Evolutionary conservation across 2,329 filamentous ascomycete species (phyloP), one percentile per base, ranked within the genome.

Genomic region (Clarireedia homoeocarpa): DNA sequence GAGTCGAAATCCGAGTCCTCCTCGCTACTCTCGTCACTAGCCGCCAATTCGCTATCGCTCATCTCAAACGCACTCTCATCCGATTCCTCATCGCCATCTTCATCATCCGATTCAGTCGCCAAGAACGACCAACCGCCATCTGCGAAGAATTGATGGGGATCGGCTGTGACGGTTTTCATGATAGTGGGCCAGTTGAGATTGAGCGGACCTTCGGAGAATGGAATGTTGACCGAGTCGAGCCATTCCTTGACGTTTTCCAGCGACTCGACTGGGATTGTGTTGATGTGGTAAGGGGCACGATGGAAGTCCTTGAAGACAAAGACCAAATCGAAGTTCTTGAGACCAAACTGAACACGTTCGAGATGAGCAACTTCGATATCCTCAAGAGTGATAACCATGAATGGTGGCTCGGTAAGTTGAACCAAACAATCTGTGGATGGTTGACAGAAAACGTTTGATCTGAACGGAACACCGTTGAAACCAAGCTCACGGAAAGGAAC

Each of bases 151-250:
- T 87, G 83, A 70, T 99, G 92, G 2, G 94, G 89, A 69, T 99
- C 91, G 38, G 88, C 85, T 20, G 88, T 92, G 26, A 99, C 91
- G 0, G 94, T 99, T 80, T 99, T 99, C 91, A 99, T 99, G 69
- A 99, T 99, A 15, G 91, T 96, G 10, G 89, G 88, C 94, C 94
- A 99, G 78, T 97, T 97, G 56, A 99, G 80, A 75, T 99, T 99
- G 64, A 99, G 83, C 1, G 92, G 94, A 56, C 94, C 94, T 72
- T 99, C 95, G 12, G 84, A 88, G 76, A 86, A 97, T 17, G 94
- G 86, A 68, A 99, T 95, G 68, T 99, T 92, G 48, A 94, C 91
- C 1, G 87, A 91, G 72, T 99, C 92, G 9, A 99, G 82, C 85
- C 94, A 99, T 69, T 99, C 95, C 73, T 97, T 97, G 63, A 99